Evolutionary conservation across 202 grass and related monocot genomes (phyloP).

Genomic region (Digitaria exilis): DNA sequence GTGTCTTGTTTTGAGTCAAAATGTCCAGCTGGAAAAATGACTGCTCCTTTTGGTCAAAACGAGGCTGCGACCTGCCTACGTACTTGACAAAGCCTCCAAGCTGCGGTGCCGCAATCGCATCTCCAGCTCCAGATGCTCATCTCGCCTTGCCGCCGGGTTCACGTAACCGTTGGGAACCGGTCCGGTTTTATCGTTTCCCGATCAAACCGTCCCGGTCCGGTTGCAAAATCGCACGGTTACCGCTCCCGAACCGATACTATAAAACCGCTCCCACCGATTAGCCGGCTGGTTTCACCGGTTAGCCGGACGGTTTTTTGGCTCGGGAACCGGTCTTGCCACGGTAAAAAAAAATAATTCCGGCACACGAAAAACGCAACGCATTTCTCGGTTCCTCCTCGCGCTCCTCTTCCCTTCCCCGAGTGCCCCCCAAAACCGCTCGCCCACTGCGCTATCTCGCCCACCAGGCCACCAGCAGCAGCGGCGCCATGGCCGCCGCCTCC

Average conservation of each 20-base stretch:
- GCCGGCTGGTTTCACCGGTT: no score
- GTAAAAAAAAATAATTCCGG: constrained; percentile 30
- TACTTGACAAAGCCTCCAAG: not conserved
- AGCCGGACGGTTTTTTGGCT: no score
- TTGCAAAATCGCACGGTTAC: no score
- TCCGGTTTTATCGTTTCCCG: no score
- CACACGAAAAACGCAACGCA: constrained; percentile 20
- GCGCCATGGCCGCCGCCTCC: constrained; percentile 77
- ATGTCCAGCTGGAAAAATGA: not conserved
- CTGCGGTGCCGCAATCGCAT: constrained; percentile 13
- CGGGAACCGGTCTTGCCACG: no score
- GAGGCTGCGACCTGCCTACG: no score
- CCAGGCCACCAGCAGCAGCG: constrained; percentile 1
- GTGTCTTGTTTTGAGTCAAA: not conserved
- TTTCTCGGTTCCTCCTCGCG: constrained; percentile 25
- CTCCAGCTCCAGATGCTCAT: constrained; percentile 33
- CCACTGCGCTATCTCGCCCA: constrained; percentile 32
- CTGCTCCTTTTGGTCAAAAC: constrained; percentile 5
- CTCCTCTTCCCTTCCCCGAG: not conserved
- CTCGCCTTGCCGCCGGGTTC: constrained; percentile 3
- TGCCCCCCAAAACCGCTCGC: not conserved
- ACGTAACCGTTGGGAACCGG: no score
- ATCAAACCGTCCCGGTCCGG: no score
- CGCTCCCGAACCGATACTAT: no score
- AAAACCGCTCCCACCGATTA: no score